phyloP scores from a whole-genome alignment of 306 rosid species.

The Abrus pulchellus region DNA sequence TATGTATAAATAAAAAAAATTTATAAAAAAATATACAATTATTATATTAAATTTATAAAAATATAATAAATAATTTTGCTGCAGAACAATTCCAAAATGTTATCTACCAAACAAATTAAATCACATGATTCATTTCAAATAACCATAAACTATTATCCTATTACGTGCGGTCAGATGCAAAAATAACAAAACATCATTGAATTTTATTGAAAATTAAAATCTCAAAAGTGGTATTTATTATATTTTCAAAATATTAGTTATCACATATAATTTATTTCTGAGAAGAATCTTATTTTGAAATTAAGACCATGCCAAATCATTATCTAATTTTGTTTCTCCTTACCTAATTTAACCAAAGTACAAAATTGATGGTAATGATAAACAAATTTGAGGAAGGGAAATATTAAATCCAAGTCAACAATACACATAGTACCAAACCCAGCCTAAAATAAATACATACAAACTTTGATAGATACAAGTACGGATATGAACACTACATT shows the following conservation, averaged over 20 bases:
- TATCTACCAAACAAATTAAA: background rate
- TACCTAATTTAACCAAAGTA: background rate
- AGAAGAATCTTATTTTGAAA: background rate
- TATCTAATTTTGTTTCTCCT: background rate
- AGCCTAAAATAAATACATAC: background rate
- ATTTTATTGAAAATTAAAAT: no score
- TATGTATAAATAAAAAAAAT: no score
- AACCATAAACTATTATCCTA: no score
- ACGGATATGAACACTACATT: no score
- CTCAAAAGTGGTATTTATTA: no score
- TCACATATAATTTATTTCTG: no score
- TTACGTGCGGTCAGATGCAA: no score
- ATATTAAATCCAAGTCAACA: background rate
- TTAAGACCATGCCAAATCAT: background rate
- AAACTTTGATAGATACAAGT: no score
- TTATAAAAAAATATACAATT: no score
- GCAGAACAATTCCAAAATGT: background rate
- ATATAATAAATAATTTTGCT: background rate
- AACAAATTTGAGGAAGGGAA: background rate
- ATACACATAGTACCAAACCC: background rate
- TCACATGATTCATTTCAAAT: background rate
- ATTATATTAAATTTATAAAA: no score
- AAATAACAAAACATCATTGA: no score
- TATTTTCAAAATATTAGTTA: no score
- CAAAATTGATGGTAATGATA: background rate